Evolutionary conservation across 495 filamentous ascomycete genomes (phyloP), one percentile per base, ranked within the genome.

Genomic region (Penicillium simplicissimum): DNA sequence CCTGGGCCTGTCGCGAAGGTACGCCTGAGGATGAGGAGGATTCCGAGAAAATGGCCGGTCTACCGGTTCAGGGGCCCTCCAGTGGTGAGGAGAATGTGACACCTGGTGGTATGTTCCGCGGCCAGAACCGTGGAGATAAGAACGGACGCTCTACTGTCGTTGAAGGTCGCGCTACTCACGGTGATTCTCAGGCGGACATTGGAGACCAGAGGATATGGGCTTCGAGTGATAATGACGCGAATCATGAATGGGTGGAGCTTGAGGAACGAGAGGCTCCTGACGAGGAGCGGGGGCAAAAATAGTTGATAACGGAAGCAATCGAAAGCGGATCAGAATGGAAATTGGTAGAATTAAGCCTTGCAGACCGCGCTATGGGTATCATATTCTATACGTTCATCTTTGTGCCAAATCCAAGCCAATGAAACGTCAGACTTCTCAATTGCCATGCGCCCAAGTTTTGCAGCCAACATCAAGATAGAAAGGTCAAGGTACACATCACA

Each of bases 1-100:
- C 81, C 4, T 90, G 88, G 88, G 86, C 88, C n/a, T 90, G 88
- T 71, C 79, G 82, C 33, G 82, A 86, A 53, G 87, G 88, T 1
- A 86, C 82, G 1, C 85, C 83, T 0, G 86, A 89, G 63, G 85
- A 84, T 60, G 83, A 85, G 55, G 83, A 87, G 62, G 81, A 85
- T 52, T 65, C 65, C 10, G 51, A 33, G 8, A 36, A 19, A 37
- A 54, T 57, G 47, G 28, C 33, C 15, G 43, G 58, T 2, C 17
- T 37, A n/a, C 38, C 60, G 4, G 54, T 57, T 55, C 52, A 58
- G n/a, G 53, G 66, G 17, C 58, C 61, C 9, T 49, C 61, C 21
- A 33, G 25, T 49, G 45, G 25, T 1, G 55, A 43, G 1, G 53
- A 55, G 4, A 55, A 33, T 37, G n/a, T 25, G 9, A 14, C 23